phyloP scores from a whole-genome alignment of 23 red algal genomes.

The Cyanidium caldarium region DNA sequence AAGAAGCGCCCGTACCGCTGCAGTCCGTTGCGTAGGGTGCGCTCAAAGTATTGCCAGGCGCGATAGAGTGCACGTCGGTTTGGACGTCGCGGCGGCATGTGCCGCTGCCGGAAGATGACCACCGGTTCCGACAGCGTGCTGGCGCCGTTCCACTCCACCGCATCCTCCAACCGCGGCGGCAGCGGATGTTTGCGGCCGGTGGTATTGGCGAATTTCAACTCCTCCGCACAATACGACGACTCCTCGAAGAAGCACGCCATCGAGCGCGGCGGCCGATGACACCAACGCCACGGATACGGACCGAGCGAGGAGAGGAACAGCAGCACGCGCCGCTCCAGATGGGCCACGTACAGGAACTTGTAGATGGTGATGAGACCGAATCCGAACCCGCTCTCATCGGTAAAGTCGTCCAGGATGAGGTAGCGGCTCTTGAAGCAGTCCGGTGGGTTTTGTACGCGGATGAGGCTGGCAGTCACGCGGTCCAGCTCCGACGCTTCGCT shows the following conservation, averaged over 20 bases:
- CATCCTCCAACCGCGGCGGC: too few species aligned
- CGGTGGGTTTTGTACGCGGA: background rate
- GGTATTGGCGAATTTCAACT: background rate
- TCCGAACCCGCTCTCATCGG: background rate
- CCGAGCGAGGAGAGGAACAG: background rate
- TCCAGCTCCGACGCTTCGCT: too few species aligned
- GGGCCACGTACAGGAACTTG: slow-evolving; percentile 5
- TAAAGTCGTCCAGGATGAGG: background rate
- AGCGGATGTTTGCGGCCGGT: too few species aligned
- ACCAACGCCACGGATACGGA: background rate
- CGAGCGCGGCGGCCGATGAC: background rate
- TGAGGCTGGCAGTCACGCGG: background rate
- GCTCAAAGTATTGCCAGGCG: background rate
- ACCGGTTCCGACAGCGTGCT: background rate
- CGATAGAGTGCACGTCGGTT: background rate
- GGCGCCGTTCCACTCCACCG: background rate
- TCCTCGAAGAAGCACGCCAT: background rate
- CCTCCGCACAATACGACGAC: background rate
- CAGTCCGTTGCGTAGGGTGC: background rate
- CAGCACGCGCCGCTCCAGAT: background rate
- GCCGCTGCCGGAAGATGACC: background rate
- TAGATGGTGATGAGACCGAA: slow-evolving; percentile 4
- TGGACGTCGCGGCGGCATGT: background rate
- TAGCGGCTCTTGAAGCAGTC: background rate
- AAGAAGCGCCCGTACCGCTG: background rate